Conservation (phyloP, 2,329 filamentous ascomycete species). For the Colletotrichum siamense region DNA sequence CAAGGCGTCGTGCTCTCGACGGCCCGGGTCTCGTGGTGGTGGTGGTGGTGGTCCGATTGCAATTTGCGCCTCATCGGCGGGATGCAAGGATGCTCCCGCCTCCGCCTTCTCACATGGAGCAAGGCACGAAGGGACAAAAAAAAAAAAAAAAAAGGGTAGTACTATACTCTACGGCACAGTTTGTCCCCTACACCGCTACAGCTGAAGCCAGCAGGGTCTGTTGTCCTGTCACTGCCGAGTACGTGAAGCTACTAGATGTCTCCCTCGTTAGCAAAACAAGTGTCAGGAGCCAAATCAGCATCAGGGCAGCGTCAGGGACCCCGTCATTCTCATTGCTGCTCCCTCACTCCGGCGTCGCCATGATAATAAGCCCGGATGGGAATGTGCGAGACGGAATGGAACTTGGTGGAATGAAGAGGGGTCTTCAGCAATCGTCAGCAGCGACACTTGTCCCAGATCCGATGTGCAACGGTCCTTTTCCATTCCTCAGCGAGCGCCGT, state of each 20-base stretch:
- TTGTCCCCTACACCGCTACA: neutral
- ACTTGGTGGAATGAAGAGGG: neutral
- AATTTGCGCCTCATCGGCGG: neutral
- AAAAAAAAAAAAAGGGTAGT: too few species aligned
- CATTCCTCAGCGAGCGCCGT: neutral
- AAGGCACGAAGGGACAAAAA: too few species aligned
- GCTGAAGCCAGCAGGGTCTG: neutral
- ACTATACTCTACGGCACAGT: neutral
- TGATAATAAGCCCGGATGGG: neutral
- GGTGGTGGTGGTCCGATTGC: neutral
- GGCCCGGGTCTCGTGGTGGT: neutral
- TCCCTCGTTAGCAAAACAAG: neutral
- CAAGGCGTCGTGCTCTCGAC: neutral
- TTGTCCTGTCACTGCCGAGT: neutral
- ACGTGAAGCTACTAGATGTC: neutral
- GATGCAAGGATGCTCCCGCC: slow-evolving; percentile 5
- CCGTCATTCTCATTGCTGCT: neutral
- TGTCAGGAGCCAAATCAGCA: neutral
- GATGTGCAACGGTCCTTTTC: neutral
- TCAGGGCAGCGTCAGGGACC: neutral
- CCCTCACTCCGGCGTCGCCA: neutral
- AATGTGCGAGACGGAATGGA: neutral
- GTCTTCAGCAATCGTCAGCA: slow-evolving; percentile 19
- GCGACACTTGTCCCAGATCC: neutral
- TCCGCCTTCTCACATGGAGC: neutral